Evolutionary conservation across 2,329 filamentous ascomycete species (phyloP), one percentile per base, ranked within the genome.

Genomic region (Aspergillus tanneri): DNA sequence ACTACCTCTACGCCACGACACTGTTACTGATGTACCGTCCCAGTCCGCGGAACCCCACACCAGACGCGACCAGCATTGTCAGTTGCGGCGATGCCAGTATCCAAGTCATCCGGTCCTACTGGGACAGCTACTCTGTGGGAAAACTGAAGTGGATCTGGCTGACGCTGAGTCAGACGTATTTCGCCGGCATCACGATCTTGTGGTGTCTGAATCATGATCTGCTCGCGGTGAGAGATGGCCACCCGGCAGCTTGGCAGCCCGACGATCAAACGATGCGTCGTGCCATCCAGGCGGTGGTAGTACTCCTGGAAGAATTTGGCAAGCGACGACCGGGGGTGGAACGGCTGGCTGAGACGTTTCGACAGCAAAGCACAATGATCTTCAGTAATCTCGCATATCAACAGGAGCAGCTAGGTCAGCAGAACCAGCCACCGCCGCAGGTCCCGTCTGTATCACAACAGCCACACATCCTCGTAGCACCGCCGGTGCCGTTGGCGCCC

Each of bases 71-170:
- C n/a, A 69, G 64, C 50, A 68, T 71, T 28, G 54, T 70, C 41
- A 66, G 64, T 52, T 71, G 68, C 44, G 68, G 68, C 5, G 64
- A 71, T 46, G 68, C 68, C 28, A 69, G 67, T 42, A 62, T 71
- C 12, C 64, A 68, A 34, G 63, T 71, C 5, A 65, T 71, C 12
- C 64, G 67, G 19, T 70, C 68, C 1, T 71, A 70, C 40, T 71
- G 67, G 66, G 67, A 70, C 48, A 69, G 60, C 40, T 71, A 69
- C 38, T 67, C 67, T 0, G 56, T 65, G 23, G 68, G 68, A 28
- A 70, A 71, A 46, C 54, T 71, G 14, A 71, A 71, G 50, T 71
- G 68, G 68, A 69, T 71, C 30, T 71, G 68, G 68, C 56, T 71
- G 38, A 71, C 68, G 1, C 54, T 71, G 23, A 69, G 66, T 46